Conservation (phyloP, 257 asterid species). For the Solanum raphanifolium region DNA sequence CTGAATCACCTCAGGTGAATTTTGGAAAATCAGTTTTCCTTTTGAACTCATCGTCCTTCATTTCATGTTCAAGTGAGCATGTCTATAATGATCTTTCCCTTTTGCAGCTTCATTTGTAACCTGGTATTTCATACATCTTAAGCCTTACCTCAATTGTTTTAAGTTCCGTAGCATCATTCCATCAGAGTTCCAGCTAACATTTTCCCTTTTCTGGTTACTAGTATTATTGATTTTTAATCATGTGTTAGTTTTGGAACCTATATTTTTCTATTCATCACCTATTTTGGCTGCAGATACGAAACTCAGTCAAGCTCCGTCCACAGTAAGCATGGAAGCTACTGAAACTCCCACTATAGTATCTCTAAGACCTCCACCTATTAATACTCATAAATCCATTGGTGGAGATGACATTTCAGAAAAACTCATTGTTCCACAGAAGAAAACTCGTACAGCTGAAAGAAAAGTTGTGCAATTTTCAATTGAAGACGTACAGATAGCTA, state of each 20-base stretch:
- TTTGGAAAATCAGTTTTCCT: background rate
- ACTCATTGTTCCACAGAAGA: slow-evolving; percentile 58
- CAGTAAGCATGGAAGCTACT: slow-evolving; percentile 30
- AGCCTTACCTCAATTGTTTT: background rate
- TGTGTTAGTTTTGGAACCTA: background rate
- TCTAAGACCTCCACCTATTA: slow-evolving; percentile 74
- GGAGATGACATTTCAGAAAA: slow-evolving; percentile 51
- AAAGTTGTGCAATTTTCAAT: slow-evolving; percentile 53
- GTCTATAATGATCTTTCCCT: background rate
- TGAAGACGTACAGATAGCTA: slow-evolving; percentile 86
- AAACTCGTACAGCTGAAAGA: slow-evolving; percentile 35
- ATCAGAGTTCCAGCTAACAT: background rate
- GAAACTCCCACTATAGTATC: slow-evolving; percentile 48
- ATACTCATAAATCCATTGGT: slow-evolving; percentile 61
- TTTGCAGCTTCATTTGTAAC: background rate
- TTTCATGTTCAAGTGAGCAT: background rate
- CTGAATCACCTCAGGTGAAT: background rate
- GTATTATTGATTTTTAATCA: background rate
- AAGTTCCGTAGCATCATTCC: background rate
- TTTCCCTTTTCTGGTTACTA: background rate
- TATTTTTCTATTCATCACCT: background rate
- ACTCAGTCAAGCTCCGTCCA: slow-evolving; percentile 34
- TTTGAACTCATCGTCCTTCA: background rate
- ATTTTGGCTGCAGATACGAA: slow-evolving; percentile 36
- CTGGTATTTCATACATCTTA: background rate